Base-by-base conservation (phyloP, 805 yeast species). In the Tetrapisispora taiwanensis region DNA sequence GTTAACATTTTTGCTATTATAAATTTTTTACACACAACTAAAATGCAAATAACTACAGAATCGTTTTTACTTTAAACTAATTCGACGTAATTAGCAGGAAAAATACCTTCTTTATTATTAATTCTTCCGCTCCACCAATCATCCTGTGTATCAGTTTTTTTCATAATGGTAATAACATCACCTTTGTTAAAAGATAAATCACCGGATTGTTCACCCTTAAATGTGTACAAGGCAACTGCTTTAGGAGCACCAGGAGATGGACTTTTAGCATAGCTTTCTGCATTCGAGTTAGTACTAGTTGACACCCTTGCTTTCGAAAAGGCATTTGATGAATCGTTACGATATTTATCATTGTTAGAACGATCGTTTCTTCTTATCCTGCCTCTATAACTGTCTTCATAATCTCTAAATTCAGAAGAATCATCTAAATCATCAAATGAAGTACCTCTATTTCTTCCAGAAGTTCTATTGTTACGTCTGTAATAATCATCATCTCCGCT, bases 101-200 rank as follows among this genome's bases (percentile, higher is more conserved):
- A 90, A 19, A 89, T 89, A 36, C 98, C 98, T 55, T 85, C 86
- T 48, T 67, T 67, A 12, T 94, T 90, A 52, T 84, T 84, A 44
- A 79, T 69, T 60, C 84, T 79, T 24, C 98, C 98, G 0, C 96
- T 87, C 98, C 98, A 92, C 98, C 98, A 92, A 62, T 92, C 97
- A 62, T 92, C 95, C 41, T 79, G 77, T 13, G 95, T 82, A 8
- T 84, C 89, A 7, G 94, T 78, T 62, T 83, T 86, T 62, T 88
- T 87, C 42, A 84, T 68, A 51, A 92, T 83, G 33, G 86, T 81
- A 53, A 92, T 85, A 14, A 85, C 83, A 63, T 92, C 98, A 44
- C 98, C 98, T 70, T 92, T 92, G 52, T 78, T 81, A 72, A 92
- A 92, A 4, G 95, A 76, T 56, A 92, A 72, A 63, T 92, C 98